Conservation (phyloP, 1,284 basidiomycete genomes). For the Puccinia novopanici region DNA sequence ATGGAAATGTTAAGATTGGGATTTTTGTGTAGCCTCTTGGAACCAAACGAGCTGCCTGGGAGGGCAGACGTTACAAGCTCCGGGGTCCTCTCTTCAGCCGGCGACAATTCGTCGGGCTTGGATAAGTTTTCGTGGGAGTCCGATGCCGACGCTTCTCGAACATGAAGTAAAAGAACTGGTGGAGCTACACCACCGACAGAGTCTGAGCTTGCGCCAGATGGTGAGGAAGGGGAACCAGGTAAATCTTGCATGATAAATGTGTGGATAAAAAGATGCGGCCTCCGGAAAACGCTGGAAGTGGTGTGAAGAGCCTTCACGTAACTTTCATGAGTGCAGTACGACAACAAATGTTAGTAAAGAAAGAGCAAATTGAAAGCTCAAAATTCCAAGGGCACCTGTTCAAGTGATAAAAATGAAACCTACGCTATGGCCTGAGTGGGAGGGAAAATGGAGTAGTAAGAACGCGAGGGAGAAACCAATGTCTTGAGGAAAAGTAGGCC, state of each 20-base stretch:
- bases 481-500: background rate
- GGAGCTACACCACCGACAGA: background rate
- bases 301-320: too few relatives aligned
- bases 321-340: too few relatives aligned
- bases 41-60: background rate
- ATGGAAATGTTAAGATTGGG: conserved; percentile 46
- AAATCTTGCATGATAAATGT: background rate
- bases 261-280: background rate
- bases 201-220: background rate
- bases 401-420: background rate
- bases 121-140: background rate
- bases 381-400: background rate
- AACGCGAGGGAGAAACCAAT: background rate
- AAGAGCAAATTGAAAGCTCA: background rate
- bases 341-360: background rate
- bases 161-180: conserved; percentile 25
- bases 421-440: background rate
- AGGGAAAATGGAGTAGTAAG: background rate
- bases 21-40: conserved; percentile 37
- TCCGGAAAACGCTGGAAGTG: too few relatives aligned
- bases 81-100: background rate
- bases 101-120: background rate
- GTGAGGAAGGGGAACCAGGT: background rate
- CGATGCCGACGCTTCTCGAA: conserved; percentile 37
- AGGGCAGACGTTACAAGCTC: conserved; percentile 6